Base-by-base conservation (phyloP, 73 alveolate genomes). In the Uronychia binucleata region DNA sequence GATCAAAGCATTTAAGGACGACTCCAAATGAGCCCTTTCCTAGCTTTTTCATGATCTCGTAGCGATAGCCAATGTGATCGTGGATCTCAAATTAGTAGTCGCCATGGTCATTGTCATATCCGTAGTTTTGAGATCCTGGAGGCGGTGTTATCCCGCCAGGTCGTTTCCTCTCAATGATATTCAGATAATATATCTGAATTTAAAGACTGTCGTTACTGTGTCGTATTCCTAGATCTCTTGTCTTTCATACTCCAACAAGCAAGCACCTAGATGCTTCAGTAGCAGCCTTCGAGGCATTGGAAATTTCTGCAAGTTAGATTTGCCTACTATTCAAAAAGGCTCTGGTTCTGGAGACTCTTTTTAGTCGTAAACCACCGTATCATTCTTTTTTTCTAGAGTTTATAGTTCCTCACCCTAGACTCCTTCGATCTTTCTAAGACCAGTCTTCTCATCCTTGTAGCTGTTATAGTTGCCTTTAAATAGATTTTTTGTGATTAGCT, bases 21-120 rank as follows among this genome's bases (percentile, higher is more conserved):
- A 80, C 87, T n/a, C 99, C 99, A 90, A 95, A 97, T 0, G 98
- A 87, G 1, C 99, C 99, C 79, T 96, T 93, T 59, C 99, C 99
- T 75, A 97, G 77, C 57, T 81, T 85, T 77, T 97, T 92, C 14
- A 97, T 76, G 31, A 97, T 86, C 81, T 97, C 98, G 77, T 35
- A 85, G 78, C 91, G 78, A 59, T 85, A 85, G 28, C 82, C 91
- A 29, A 85, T 85, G 30, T 85, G 91, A 85, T 85, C 91, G 1
- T 59, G 31, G 77, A 85, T 29, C 1, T 34, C 46, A 26, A 85
- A 34, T 57, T 85, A 74, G 31, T 85, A 85, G 34, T 85, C 91
- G 0, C 91, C 91, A 26, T 85, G 76, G n/a, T 85, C 91, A 85
- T 85, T 84, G 74, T 88, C 94, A 77, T 83, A 88, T 8, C 94